Evolutionary conservation across 306 rosid species (phyloP).

Genomic region (Acacia crassicarpa): DNA sequence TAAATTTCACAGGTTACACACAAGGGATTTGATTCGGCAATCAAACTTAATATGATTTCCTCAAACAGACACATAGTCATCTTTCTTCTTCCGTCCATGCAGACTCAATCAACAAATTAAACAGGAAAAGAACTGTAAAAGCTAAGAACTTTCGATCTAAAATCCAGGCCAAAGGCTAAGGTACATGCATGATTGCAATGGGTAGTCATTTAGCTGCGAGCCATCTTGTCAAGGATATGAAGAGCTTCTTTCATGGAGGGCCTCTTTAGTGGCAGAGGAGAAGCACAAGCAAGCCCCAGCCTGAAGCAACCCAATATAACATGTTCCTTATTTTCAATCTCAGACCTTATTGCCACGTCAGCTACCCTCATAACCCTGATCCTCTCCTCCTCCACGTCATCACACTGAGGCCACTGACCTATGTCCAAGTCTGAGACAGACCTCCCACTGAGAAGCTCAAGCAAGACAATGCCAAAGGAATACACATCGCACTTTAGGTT

Average conservation of each 20-base stretch:
- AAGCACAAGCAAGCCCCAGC: conserved; percentile 70
- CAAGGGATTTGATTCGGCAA: not conserved
- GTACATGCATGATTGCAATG: not conserved
- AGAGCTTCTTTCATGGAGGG: conserved; percentile 85
- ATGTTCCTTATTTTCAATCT: conserved; percentile 63
- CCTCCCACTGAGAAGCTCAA: conserved; percentile 76
- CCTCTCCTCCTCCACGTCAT: conserved; percentile 54
- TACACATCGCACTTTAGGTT: conserved; percentile 79
- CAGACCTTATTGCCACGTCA: conserved; percentile 58
- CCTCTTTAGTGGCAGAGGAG: conserved; percentile 71
- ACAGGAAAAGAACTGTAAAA: conserved; percentile 8
- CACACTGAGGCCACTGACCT: conserved; percentile 50
- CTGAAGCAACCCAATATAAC: conserved; percentile 54
- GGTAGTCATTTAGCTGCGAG: conserved; percentile 6
- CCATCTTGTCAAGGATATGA: conserved; percentile 55
- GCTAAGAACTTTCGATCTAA: conserved; percentile 25
- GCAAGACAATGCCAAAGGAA: conserved; percentile 72
- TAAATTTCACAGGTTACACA: not conserved
- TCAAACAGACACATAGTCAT: not conserved
- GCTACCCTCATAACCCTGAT: conserved; percentile 52
- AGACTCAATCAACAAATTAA: conserved; percentile 33
- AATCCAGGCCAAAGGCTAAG: conserved; percentile 24
- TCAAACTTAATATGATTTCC: not conserved
- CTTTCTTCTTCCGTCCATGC: not conserved
- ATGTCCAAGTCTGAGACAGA: conserved; percentile 55